A percentile compares a stretch with the other conserved stretches of the same genome.
These are phyloP conservation scores for Morella rubra DNA, from an alignment of 306 rosid genomes.

Conservation along the genomic window DNA sequence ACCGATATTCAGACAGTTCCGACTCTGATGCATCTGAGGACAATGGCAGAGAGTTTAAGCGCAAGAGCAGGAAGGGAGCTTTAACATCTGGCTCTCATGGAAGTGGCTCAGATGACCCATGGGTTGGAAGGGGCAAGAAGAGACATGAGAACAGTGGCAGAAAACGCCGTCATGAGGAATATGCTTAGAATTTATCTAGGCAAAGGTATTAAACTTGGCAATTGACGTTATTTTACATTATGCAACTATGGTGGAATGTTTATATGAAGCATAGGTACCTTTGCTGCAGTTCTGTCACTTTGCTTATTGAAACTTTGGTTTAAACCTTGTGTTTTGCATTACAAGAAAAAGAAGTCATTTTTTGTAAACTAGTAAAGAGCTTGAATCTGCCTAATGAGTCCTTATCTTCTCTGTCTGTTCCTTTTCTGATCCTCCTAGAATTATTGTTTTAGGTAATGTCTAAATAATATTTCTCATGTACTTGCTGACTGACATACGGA, in stretches of 20 bases:
- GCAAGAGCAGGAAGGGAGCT: slow-evolving; percentile 55
- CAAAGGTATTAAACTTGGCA: neutral
- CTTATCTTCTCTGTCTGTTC: no score
- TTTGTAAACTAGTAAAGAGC: neutral
- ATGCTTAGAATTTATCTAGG: slow-evolving; percentile 36
- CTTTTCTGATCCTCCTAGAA: neutral
- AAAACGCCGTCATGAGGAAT: slow-evolving; percentile 42
- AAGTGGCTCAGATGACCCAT: slow-evolving; percentile 46
- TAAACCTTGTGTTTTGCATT: neutral
- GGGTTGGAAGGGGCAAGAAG: slow-evolving; percentile 56
- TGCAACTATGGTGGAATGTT: neutral
- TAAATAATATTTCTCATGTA: neutral
- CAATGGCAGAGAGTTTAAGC: slow-evolving; percentile 40
- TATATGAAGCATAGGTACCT: neutral
- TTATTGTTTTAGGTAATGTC: neutral
- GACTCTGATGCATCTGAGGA: slow-evolving; percentile 70
- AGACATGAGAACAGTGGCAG: slow-evolving; percentile 56
- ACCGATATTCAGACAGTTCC: slow-evolving; percentile 49
- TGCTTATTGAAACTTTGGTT: slow-evolving; percentile 11
- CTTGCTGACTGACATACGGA: neutral
- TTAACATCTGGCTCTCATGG: slow-evolving; percentile 48
- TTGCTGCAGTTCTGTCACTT: slow-evolving; percentile 13
- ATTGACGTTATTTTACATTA: no score
- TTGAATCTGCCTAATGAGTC: neutral
- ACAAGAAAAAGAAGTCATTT: neutral